phyloP scores from a whole-genome alignment of 202 grass and related monocot species.

The Setaria italica region DNA sequence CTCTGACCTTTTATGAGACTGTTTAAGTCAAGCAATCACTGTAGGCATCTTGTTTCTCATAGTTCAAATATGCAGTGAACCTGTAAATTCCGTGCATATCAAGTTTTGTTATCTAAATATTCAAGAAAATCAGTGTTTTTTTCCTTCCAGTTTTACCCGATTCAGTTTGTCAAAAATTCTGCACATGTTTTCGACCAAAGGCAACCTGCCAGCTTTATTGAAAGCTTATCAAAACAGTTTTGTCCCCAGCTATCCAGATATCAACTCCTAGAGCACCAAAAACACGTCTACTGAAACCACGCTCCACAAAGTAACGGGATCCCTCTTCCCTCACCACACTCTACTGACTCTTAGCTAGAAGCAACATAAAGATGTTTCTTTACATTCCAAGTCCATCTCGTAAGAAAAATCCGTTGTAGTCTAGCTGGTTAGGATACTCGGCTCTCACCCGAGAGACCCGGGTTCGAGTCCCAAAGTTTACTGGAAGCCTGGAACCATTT shows the following conservation, averaged over 20 bases:
- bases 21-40: conserved; percentile 31
- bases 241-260: no score
- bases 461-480: conserved; percentile 53
- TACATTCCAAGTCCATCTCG: no score
- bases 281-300: no score
- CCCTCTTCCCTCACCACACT: no score
- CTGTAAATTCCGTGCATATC: conserved; percentile 19
- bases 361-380: no score
- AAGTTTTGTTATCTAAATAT: conserved; percentile 10
- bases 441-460: conserved; percentile 86
- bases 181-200: no score
- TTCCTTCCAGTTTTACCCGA: not conserved
- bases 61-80: conserved; percentile 11
- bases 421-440: conserved; percentile 78
- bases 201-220: no score
- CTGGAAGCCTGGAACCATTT: no score
- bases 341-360: no score
- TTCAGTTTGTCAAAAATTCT: not conserved
- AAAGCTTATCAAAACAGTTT: no score
- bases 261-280: no score
- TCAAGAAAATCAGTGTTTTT: not conserved
- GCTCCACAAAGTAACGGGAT: no score
- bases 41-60: conserved; percentile 19
- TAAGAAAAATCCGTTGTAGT: conserved; percentile 22
- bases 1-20: conserved; percentile 24